Conservation (phyloP, 2,329 filamentous ascomycete genomes). For the Talaromyces sp. region DNA sequence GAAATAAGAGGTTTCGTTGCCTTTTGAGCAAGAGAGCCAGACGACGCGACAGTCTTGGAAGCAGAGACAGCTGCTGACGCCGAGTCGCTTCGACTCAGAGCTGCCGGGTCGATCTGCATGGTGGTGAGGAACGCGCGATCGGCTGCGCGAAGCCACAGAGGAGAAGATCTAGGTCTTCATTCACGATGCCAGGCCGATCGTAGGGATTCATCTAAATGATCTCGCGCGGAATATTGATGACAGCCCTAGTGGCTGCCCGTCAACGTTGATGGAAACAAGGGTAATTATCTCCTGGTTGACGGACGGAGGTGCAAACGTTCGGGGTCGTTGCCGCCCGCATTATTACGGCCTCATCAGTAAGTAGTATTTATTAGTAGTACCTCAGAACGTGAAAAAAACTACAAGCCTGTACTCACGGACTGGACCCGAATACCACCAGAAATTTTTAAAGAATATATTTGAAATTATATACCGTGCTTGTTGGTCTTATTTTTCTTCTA, state of each 20-base stretch:
- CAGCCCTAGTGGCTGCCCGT: slow-evolving; percentile 18
- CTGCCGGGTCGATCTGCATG: slow-evolving; percentile 43
- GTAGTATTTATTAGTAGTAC: background rate
- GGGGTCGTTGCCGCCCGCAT: slow-evolving; percentile 11
- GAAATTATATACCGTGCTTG: background rate
- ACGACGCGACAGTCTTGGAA: slow-evolving; percentile 25
- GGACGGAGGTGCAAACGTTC: slow-evolving; percentile 19
- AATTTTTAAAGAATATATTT: background rate
- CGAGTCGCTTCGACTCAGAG: slow-evolving; percentile 38
- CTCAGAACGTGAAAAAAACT: background rate
- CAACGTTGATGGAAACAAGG: slow-evolving; percentile 9
- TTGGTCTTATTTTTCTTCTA: background rate
- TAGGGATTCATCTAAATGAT: slow-evolving; percentile 11
- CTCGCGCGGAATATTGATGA: slow-evolving; percentile 14
- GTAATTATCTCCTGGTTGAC: slow-evolving; percentile 12
- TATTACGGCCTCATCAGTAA: background rate
- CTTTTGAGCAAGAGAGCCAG: slow-evolving; percentile 34
- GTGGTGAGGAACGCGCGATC: slow-evolving; percentile 31
- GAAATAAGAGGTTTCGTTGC: slow-evolving; percentile 45
- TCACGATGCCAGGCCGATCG: slow-evolving; percentile 16
- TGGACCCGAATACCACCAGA: background rate
- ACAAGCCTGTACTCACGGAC: background rate
- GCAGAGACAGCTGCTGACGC: slow-evolving; percentile 25
- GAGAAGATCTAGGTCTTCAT: slow-evolving; percentile 32
- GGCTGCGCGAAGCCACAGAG: slow-evolving; percentile 34